Percentiles rank a stretch among this genome's conserved stretches.
Evolutionary conservation across 305 asterid species (phyloP).

Genomic region (Andrographis paniculata): DNA sequence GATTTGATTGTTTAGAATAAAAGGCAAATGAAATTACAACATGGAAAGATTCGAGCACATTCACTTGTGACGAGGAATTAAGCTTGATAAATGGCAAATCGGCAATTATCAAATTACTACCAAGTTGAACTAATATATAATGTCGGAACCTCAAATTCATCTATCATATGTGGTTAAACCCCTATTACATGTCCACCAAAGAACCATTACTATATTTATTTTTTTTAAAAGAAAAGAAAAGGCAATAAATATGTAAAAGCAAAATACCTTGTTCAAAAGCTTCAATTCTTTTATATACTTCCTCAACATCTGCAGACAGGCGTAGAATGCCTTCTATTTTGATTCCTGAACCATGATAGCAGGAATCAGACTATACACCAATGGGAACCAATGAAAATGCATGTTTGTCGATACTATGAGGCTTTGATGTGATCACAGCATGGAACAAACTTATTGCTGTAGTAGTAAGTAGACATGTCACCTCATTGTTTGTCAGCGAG

Average conservation of each 20-base stretch:
- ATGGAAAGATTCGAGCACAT: conserved; percentile 12
- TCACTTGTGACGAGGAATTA: no score
- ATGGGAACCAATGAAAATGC: conserved; percentile 6
- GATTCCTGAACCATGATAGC: conserved; percentile 58
- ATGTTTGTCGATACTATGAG: not conserved
- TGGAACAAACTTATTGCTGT: conserved; percentile 1
- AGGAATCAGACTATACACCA: conserved; percentile 17
- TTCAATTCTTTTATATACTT: conserved; percentile 86
- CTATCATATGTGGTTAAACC: no score
- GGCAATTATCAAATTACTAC: no score
- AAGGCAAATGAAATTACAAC: conserved; percentile 6
- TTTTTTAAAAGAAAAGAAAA: no score
- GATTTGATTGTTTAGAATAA: not conserved
- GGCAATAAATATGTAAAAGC: no score
- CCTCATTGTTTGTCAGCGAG: conserved; percentile 5
- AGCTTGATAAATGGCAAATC: no score
- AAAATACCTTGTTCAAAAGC: conserved; percentile 87
- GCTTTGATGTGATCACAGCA: conserved; percentile 9
- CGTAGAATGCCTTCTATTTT: conserved; percentile 92
- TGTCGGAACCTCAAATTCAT: no score
- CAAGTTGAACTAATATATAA: no score
- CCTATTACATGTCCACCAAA: no score
- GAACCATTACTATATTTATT: no score
- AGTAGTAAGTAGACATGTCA: conserved; percentile 4
- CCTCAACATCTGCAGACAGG: conserved; percentile 95